A percentile compares a stretch with the other conserved stretches of the same genome.
These are phyloP conservation scores for Capniomyces stellatus DNA, from an alignment of 371 early-diverging fungal species.

Conservation along the genomic window DNA sequence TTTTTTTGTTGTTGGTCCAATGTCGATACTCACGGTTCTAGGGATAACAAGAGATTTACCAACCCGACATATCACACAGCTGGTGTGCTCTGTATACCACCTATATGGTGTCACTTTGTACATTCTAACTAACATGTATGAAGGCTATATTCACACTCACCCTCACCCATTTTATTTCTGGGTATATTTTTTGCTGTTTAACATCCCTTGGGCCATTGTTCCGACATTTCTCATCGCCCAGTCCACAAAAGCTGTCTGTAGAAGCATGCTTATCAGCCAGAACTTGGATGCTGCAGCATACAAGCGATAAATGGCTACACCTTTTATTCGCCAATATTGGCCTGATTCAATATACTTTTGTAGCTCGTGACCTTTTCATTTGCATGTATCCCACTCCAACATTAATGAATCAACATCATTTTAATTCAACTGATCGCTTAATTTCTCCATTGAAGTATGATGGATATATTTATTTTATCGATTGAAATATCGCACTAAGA, in stretches of 20 bases:
- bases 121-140: conserved; percentile 40
- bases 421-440: too few relatives aligned
- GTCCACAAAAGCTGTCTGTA: conserved; percentile 22
- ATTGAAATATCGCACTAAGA: too few relatives aligned
- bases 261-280: too few relatives aligned
- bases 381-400: too few relatives aligned
- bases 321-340: too few relatives aligned
- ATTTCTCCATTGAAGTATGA: too few relatives aligned
- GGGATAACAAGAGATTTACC: conserved; percentile 38
- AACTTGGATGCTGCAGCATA: too few relatives aligned
- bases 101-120: conserved; percentile 59
- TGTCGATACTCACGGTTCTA: conserved; percentile 44
- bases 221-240: conserved; percentile 31
- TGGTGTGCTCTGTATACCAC: conserved; percentile 48
- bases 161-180: conserved; percentile 55
- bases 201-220: conserved; percentile 49
- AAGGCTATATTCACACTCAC: conserved; percentile 38
- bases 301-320: too few relatives aligned
- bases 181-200: conserved; percentile 54
- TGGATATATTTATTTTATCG: too few relatives aligned
- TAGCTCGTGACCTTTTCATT: too few relatives aligned
- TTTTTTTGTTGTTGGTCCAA: conserved; percentile 60
- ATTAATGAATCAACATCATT: too few relatives aligned
- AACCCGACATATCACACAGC: conserved; percentile 45
- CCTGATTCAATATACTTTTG: too few relatives aligned